Percentiles rank a stretch among this genome's conserved stretches.
phyloP scores from a whole-genome alignment of 148 eudicot species.

The Limonium bicolor region DNA sequence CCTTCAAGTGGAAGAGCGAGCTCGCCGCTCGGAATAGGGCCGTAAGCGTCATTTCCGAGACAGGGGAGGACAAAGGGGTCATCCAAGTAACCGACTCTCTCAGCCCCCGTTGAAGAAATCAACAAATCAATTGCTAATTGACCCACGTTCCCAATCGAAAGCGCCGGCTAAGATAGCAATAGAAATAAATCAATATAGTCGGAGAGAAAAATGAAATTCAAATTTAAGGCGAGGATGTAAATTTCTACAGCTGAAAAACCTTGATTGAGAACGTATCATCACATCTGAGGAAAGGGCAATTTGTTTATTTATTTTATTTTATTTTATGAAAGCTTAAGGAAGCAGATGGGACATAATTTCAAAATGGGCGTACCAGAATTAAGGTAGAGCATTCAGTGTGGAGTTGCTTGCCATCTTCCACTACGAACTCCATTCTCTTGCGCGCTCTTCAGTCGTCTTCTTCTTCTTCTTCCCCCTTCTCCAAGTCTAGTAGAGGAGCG shows the following conservation, averaged over 20 bases:
- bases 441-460: neutral
- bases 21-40: conserved; percentile 47
- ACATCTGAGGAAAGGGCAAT: neutral
- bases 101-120: conserved; percentile 42
- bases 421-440: conserved; percentile 37
- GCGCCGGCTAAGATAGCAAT: conserved; percentile 43
- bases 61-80: conserved; percentile 83
- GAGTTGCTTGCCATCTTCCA: conserved; percentile 43
- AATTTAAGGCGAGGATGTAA: neutral
- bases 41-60: conserved; percentile 85
- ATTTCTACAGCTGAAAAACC: neutral
- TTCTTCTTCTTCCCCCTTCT: conserved; percentile 3
- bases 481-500: no score
- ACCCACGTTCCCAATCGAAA: conserved; percentile 91
- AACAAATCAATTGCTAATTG: conserved; percentile 84
- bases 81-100: conserved; percentile 64
- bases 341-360: no score
- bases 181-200: neutral
- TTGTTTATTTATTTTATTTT: no score
- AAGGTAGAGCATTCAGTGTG: conserved; percentile 40
- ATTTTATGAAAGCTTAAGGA: no score
- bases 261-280: no score
- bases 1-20: conserved; percentile 90
- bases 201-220: neutral
- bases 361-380: conserved; percentile 32